Conservation (phyloP, 2,329 filamentous ascomycete species). For the Microthyrium microscopicum region DNA sequence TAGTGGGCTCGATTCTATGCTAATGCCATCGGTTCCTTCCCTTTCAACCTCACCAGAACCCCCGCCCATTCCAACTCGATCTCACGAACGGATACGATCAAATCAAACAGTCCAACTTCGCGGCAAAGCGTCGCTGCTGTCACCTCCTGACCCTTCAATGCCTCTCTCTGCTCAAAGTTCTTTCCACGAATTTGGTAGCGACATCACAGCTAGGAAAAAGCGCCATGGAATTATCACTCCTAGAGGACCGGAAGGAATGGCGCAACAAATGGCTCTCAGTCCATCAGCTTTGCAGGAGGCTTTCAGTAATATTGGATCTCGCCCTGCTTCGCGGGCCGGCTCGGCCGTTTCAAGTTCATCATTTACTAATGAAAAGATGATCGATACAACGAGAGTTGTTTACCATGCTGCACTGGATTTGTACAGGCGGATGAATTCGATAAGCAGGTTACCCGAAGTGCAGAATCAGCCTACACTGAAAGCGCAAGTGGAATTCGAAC, state of each 20-base stretch:
- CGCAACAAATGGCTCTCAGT: slow-evolving; percentile 37
- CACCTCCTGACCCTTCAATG: slow-evolving; percentile 15
- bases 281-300: slow-evolving; percentile 20
- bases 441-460: neutral
- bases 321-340: neutral
- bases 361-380: neutral
- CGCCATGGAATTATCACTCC: slow-evolving; percentile 16
- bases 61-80: slow-evolving; percentile 64
- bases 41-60: too few species aligned
- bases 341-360: neutral
- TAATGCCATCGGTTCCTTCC: slow-evolving; percentile 7
- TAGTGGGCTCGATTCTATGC: slow-evolving; percentile 42
- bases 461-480: neutral
- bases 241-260: slow-evolving; percentile 47
- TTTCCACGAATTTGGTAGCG: neutral
- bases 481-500: neutral
- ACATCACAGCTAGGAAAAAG: slow-evolving; percentile 42
- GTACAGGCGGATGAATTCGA: neutral
- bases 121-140: slow-evolving; percentile 57
- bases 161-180: too few species aligned
- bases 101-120: slow-evolving; percentile 44
- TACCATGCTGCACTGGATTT: neutral
- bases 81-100: slow-evolving; percentile 62
- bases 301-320: neutral
- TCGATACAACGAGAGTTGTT: neutral